Base-by-base conservation (phyloP, 306 rosid species). In the Crotalaria pallida region DNA sequence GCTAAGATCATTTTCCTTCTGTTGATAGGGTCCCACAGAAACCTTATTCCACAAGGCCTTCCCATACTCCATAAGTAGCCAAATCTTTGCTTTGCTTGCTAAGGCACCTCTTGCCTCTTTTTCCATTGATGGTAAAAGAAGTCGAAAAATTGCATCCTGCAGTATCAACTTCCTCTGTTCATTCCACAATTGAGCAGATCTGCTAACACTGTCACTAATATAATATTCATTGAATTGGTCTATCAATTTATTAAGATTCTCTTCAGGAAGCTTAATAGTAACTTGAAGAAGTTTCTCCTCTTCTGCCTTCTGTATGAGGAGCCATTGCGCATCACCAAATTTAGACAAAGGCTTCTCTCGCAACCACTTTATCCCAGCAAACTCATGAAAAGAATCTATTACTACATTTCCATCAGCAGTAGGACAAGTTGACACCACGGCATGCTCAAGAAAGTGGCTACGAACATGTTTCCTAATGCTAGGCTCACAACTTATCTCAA, bases 401-500 rank as follows among this genome's bases (percentile, higher is more conserved):
- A 89, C 80, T 34, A 49, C 66, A 77, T 84, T 86, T 63, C 99
- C 99, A 53, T 86, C 91, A 10, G 85, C 69, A 62, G 96, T 94
- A 18, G 99, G 99, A 76, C 84, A 81, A 2, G 99, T 94, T 43
- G 97, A 88, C 72, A 94, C 79, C 82, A 88, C 96, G 19, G 89
- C 87, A 22, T 83, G 87, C 52, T 91, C 99, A 86, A 94, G 87
- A 72, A 87, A 94, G 78, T 91, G 82, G 81, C 85, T 80, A 41
- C 99, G 88, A 41, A 94, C 97, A 82, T 90, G 85, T 65, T 94
- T 94, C 84, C 93, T 87, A 58, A 94, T 87, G 58, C 96, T 88
- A 44, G 99, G 99, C 77, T 94, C 99, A 79, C 97, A 94, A 77
- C 97, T 91, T 80, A 94, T 91, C 90, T 94, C 99, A 77, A 94